Base-by-base conservation (phyloP, 2,329 filamentous ascomycete species). In the Alternaria tenuissima region DNA sequence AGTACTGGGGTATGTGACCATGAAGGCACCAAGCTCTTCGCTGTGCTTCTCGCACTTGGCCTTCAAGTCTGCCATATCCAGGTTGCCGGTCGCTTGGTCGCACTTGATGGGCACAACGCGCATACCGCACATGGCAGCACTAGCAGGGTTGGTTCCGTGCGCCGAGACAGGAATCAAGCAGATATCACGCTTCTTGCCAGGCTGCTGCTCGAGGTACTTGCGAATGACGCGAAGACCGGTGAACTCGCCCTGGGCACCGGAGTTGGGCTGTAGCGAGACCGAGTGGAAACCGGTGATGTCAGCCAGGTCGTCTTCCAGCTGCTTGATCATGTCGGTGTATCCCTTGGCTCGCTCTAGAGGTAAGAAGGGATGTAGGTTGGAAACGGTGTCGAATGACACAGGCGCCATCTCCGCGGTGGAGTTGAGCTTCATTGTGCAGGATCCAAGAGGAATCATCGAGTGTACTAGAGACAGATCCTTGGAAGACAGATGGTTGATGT, bases 391-490 rank as follows among this genome's bases (percentile, higher is more conserved):
- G 80, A 89, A 90, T 1, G 91, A 91, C 56, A 97, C 86, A 7
- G 94, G 91, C 16, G 91, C 86, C 94, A 98, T 97, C 82, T 97
- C 93, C 0, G 92, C 92, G 3, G 94, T 95, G 42, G 91, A 92
- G 78, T 97, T 97, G 54, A 97, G 88, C 84, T 98, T 98, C 94
- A 98, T 98, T 14, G 94, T 98, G 84, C 94, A 98, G 1, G 94
- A 97, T 20, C 94, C 94, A 1, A 98, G 87, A 3, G 94, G 93
- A 62, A 98, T 98, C 94, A 98, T 98, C 16, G 94, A 97, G 81
- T 98, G 94, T 2, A 94, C 92, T 5, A 97, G 85, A 1, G 94
- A 97, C 14, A 98, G 83, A 76, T 98, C 94, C 83, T 96, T 97
- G 52, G 93, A 96, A 77, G 96, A 91, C 5, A 98, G 85, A 76